These are phyloP conservation scores for Eucalyptus caleyi DNA, from an alignment of 345 rosid genomes.

Conservation along the genomic window DNA sequence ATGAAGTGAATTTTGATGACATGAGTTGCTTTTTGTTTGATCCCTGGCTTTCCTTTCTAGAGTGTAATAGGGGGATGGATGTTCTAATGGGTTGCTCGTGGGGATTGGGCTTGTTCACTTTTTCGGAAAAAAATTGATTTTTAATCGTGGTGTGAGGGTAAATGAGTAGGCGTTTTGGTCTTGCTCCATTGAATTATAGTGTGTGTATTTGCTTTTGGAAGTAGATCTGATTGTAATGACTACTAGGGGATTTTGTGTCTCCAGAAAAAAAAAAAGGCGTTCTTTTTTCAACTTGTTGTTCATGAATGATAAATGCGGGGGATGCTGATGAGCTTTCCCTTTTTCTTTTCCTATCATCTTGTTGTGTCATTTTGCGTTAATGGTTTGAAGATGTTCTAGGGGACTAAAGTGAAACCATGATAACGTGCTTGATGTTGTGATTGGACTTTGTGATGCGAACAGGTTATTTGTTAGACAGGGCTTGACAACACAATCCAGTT, in stretches of 20 bases:
- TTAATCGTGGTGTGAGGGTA: not conserved
- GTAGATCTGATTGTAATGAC: not conserved
- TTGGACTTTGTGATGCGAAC: not conserved
- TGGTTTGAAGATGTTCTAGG: not conserved
- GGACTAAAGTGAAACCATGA: not conserved
- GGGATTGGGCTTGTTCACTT: not conserved
- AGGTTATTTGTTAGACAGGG: slow-evolving; percentile 22
- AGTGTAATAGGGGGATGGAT: not conserved
- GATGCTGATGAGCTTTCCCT: not conserved
- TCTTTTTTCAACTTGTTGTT: not conserved
- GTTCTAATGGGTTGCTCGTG: not conserved
- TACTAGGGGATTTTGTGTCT: not conserved
- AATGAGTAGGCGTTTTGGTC: not conserved
- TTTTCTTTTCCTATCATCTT: not conserved
- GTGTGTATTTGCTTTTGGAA: not conserved
- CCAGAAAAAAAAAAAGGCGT: not conserved
- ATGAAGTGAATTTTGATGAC: not conserved
- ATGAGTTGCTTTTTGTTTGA: not conserved
- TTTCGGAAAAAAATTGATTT: not conserved
- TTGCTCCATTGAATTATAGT: not conserved
- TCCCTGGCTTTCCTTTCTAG: not conserved
- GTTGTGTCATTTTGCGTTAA: not conserved
- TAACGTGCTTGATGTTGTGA: not conserved
- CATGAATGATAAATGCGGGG: not conserved
- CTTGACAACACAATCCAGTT: slow-evolving; percentile 17